Evolutionary conservation across 768 basidiomycete species (phyloP).

Genomic region (Boletus speciosus): DNA sequence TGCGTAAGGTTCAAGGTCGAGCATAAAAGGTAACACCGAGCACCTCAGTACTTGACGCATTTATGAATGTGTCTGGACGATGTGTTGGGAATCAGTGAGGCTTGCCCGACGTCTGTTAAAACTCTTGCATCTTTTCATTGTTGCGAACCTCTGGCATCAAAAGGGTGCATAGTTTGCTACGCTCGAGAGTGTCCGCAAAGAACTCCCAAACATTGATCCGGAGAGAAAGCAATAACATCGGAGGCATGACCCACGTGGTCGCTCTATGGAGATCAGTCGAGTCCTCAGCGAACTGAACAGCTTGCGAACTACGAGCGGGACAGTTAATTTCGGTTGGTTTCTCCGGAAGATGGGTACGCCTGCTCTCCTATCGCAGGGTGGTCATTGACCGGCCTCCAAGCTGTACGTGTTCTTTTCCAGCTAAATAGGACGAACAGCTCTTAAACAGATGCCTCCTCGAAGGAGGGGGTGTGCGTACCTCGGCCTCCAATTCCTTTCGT

Average conservation of each 20-base stretch:
- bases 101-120: neutral
- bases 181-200: neutral
- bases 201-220: neutral
- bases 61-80: neutral
- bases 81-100: neutral
- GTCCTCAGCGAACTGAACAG: neutral
- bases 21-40: too few relatives aligned
- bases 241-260: neutral
- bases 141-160: neutral
- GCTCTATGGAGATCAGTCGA: too few relatives aligned
- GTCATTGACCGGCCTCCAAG: slow-evolving; percentile 41
- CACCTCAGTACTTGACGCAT: too few relatives aligned
- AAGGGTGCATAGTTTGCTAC: neutral
- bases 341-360: neutral
- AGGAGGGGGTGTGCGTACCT: slow-evolving; percentile 41
- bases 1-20: too few relatives aligned
- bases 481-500: slow-evolving; percentile 65
- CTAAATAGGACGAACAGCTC: slow-evolving; percentile 31
- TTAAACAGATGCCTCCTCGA: neutral
- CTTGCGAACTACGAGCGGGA: neutral
- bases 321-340: neutral
- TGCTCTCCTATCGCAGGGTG: neutral
- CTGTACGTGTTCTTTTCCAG: slow-evolving; percentile 87
- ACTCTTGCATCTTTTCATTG: neutral
- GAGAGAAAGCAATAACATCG: neutral